Evolutionary conservation across 768 basidiomycete genomes (phyloP).

Genomic region (Lactarius hengduanensis): DNA sequence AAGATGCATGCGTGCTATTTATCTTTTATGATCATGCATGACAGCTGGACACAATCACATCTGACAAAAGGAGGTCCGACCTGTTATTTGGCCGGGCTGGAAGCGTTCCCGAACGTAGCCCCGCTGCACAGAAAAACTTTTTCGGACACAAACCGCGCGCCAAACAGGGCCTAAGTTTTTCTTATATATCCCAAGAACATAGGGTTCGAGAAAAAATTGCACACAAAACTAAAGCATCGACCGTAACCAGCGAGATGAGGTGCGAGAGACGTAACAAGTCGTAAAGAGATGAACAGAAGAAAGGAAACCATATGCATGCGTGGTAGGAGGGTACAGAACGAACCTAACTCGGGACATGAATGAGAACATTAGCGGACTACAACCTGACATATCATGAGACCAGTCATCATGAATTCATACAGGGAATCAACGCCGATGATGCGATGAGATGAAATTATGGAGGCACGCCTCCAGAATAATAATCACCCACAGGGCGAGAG

Average conservation of each 20-base stretch:
- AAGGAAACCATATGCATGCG: slow-evolving; percentile 11
- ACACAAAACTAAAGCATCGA: slow-evolving; percentile 21
- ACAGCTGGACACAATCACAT: too few species aligned
- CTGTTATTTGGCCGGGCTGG: too few species aligned
- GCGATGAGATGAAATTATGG: slow-evolving; percentile 8
- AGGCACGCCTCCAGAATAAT: slow-evolving; percentile 20
- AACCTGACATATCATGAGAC: slow-evolving; percentile 24
- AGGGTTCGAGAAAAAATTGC: slow-evolving; percentile 5
- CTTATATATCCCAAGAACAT: slow-evolving; percentile 3
- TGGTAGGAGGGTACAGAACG: slow-evolving; percentile 1
- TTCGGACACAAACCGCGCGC: background rate
- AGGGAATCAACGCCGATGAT: slow-evolving; percentile 26
- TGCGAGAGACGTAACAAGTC: slow-evolving; percentile 17
- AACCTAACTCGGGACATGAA: slow-evolving; percentile 9
- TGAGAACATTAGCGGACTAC: slow-evolving; percentile 21
- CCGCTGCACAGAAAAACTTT: background rate
- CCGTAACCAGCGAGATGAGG: slow-evolving; percentile 26
- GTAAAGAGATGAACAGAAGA: slow-evolving; percentile 12
- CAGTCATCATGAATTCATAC: slow-evolving; percentile 19
- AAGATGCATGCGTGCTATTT: background rate
- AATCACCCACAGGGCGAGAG: slow-evolving; percentile 21
- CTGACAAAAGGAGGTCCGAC: too few species aligned
- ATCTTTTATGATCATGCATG: too few species aligned
- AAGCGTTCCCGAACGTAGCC: too few species aligned
- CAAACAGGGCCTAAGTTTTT: background rate